Evolutionary conservation across 2,329 filamentous ascomycete genomes (phyloP).

Genomic region (Davidsoniella australis): DNA sequence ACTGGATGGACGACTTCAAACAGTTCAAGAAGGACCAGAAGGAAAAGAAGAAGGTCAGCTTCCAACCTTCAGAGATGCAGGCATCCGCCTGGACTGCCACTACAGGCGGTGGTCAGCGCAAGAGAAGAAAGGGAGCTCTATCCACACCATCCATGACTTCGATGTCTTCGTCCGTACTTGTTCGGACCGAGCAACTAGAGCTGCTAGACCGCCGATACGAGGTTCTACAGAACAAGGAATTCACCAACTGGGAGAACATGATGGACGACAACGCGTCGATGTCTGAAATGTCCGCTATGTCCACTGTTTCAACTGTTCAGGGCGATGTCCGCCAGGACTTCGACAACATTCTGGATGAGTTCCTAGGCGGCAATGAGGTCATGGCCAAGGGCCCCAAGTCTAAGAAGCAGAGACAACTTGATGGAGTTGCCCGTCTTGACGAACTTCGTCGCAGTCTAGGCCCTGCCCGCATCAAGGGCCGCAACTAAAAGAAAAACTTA

Average conservation of each 20-base stretch:
- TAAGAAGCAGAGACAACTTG: constrained; percentile 55
- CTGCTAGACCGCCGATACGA: constrained; percentile 85
- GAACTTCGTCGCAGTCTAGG: constrained; percentile 72
- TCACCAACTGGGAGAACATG: constrained; percentile 23
- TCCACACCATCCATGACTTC: constrained; percentile 78
- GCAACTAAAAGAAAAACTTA: constrained; percentile 3
- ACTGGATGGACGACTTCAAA: constrained; percentile 84
- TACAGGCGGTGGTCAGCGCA: constrained; percentile 61
- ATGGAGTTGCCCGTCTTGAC: constrained; percentile 75
- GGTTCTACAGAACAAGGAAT: constrained; percentile 61
- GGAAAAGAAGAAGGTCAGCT: constrained; percentile 21
- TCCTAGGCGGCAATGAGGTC: constrained; percentile 41
- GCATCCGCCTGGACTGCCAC: constrained; percentile 59
- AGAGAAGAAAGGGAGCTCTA: constrained; percentile 90
- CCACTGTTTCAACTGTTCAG: constrained; percentile 47
- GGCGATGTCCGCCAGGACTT: constrained; percentile 63
- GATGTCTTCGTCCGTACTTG: constrained; percentile 78
- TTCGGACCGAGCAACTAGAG: constrained; percentile 72
- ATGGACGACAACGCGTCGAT: constrained; percentile 31
- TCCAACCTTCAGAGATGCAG: constrained; percentile 42
- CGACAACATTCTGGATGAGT: constrained; percentile 82
- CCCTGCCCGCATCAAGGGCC: constrained; percentile 43
- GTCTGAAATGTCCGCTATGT: constrained; percentile 42
- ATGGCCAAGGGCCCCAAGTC: constrained; percentile 44
- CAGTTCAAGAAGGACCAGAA: constrained; percentile 80